phyloP scores from a whole-genome alignment of 768 basidiomycete species.

The Sporobolomyces roseus region DNA sequence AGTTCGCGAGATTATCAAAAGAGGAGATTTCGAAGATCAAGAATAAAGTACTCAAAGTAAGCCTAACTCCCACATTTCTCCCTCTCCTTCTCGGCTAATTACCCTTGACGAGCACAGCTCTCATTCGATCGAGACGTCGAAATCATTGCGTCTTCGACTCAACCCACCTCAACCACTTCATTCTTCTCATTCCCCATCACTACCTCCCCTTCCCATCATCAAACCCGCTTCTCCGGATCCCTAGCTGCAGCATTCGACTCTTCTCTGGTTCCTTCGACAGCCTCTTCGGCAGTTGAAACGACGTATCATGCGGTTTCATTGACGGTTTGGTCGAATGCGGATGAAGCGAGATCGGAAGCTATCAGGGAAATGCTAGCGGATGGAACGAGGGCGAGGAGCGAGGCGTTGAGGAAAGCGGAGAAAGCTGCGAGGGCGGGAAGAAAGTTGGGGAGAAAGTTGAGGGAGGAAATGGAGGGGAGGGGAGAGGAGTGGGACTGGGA shows the following conservation, averaged over 20 bases:
- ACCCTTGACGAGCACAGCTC: constrained; percentile 55
- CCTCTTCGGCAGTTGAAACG: not conserved
- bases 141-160: constrained; percentile 88
- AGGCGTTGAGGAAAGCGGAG: not conserved
- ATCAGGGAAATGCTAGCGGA: constrained; percentile 63
- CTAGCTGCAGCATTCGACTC: not conserved
- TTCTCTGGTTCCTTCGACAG: not conserved
- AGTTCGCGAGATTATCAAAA: constrained; percentile 60
- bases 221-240: not conserved
- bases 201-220: constrained; percentile 55
- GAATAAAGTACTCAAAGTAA: constrained; percentile 81
- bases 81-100: constrained; percentile 4
- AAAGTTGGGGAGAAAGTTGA: too few species aligned
- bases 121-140: constrained; percentile 89
- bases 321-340: constrained; percentile 93
- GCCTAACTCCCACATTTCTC: constrained; percentile 17
- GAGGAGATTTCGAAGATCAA: constrained; percentile 86
- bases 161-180: constrained; percentile 87
- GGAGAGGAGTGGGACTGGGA: not conserved
- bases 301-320: constrained; percentile 88
- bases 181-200: constrained; percentile 84
- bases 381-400: not conserved
- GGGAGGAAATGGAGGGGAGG: not conserved
- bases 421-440: not conserved
- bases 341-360: constrained; percentile 75